Evolutionary conservation across 73 alveolate genomes (phyloP).

Genomic region (Tetrahymena thermophila): DNA sequence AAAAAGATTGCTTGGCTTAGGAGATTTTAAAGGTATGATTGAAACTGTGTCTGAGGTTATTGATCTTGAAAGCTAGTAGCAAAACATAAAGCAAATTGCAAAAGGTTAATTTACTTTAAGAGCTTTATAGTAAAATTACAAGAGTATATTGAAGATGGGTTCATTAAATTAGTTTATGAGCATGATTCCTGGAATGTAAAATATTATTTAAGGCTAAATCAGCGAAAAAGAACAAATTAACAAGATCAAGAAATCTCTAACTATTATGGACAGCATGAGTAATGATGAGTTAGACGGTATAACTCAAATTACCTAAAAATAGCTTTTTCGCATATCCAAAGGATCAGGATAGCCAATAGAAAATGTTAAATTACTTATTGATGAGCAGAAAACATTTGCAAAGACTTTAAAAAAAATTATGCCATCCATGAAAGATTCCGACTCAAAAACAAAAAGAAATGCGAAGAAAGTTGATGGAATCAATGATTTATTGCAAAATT

Average conservation of each 20-base stretch:
- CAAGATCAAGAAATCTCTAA: not conserved
- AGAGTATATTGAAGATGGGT: not conserved
- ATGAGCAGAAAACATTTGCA: not conserved
- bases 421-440: not conserved
- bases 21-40: slow-evolving; percentile 80
- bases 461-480: not conserved
- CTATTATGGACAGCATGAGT: not conserved
- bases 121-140: not conserved
- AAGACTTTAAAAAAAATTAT: not conserved
- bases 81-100: slow-evolving; percentile 77
- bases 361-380: not conserved
- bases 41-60: slow-evolving; percentile 93
- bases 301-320: not conserved
- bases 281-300: not conserved
- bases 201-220: not conserved
- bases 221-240: not conserved
- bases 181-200: not conserved
- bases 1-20: slow-evolving; percentile 91
- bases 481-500: no score
- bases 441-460: not conserved
- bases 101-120: slow-evolving; percentile 67
- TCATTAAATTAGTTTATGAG: not conserved
- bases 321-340: not conserved
- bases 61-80: slow-evolving; percentile 85
- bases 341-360: not conserved